Conservation (phyloP, 1,284 basidiomycete genomes). For the Microbotryum scabiosae region DNA sequence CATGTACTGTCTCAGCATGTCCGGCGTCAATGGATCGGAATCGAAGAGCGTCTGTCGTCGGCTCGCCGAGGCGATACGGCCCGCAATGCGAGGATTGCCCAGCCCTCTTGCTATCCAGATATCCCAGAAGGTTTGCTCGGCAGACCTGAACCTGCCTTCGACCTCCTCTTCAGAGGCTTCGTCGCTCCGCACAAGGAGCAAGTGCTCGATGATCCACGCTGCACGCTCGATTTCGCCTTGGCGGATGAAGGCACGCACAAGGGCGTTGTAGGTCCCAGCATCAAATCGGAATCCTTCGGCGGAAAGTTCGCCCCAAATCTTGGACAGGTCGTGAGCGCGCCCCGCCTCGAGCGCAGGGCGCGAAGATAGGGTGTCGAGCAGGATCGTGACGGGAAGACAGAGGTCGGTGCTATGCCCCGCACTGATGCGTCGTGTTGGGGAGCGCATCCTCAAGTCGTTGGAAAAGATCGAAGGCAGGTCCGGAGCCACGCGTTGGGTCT, state of each 20-base stretch:
- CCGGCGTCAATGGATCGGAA: no score
- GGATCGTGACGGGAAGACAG: slow-evolving; percentile 72
- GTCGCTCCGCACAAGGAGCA: slow-evolving; percentile 45
- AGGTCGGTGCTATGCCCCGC: slow-evolving; percentile 50
- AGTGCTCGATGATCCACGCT: slow-evolving; percentile 70
- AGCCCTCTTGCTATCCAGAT: no score
- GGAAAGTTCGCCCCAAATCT: slow-evolving; percentile 60
- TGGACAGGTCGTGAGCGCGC: slow-evolving; percentile 55
- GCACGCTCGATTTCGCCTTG: slow-evolving; percentile 66
- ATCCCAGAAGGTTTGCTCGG: no score
- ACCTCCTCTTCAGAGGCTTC: slow-evolving; percentile 1
- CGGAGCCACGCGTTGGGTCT: not conserved
- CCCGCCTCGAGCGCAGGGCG: slow-evolving; percentile 50
- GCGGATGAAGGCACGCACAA: slow-evolving; percentile 63
- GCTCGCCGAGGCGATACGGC: no score
- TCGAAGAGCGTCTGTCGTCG: no score
- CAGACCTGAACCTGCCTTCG: no score
- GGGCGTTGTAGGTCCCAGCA: slow-evolving; percentile 86
- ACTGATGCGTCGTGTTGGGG: slow-evolving; percentile 8
- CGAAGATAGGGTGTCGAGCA: slow-evolving; percentile 56
- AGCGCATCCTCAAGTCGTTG: not conserved
- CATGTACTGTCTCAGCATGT: no score
- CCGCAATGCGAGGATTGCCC: no score
- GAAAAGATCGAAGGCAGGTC: no score
- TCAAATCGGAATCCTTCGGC: slow-evolving; percentile 72